A percentile compares a stretch with the other conserved stretches of the same genome.
phyloP scores from a whole-genome alignment of 164 flowering plant genomes.

The Hamamelis virginiana region DNA sequence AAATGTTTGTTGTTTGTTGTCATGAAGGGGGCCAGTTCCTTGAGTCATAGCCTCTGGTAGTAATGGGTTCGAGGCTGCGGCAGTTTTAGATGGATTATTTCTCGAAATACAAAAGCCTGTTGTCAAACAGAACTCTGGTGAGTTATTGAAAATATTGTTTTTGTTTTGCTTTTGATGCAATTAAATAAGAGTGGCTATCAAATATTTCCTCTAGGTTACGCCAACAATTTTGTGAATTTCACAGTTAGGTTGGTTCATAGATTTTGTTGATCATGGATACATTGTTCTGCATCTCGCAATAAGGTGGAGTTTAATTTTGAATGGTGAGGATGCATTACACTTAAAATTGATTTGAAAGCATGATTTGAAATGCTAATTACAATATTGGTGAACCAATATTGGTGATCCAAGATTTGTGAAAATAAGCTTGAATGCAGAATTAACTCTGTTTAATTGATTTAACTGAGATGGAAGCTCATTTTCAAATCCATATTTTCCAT shows the following conservation, averaged over 20 bases:
- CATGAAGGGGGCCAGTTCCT: not conserved
- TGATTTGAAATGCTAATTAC: not conserved
- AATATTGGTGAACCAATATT: not conserved
- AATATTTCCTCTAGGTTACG: not conserved
- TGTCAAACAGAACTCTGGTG: not conserved
- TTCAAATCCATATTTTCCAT: too few species aligned
- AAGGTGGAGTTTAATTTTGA: too few species aligned
- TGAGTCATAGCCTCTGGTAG: not conserved
- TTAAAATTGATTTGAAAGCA: not conserved
- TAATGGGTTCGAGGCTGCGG: not conserved
- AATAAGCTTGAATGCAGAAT: too few species aligned
- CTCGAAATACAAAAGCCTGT: too few species aligned
- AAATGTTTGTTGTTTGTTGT: conserved; percentile 1
- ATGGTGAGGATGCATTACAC: not conserved
- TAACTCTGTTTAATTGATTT: too few species aligned
- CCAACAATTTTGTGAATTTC: not conserved
- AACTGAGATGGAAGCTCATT: too few species aligned
- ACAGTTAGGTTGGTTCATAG: too few species aligned
- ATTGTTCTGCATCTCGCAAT: too few species aligned
- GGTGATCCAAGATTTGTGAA: too few species aligned
- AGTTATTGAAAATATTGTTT: not conserved
- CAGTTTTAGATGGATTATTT: too few species aligned
- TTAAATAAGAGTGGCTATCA: not conserved
- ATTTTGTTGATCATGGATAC: too few species aligned
- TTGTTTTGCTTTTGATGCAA: not conserved